Conservation (phyloP, 441 rosid species). For the Brassica hybrid region DNA sequence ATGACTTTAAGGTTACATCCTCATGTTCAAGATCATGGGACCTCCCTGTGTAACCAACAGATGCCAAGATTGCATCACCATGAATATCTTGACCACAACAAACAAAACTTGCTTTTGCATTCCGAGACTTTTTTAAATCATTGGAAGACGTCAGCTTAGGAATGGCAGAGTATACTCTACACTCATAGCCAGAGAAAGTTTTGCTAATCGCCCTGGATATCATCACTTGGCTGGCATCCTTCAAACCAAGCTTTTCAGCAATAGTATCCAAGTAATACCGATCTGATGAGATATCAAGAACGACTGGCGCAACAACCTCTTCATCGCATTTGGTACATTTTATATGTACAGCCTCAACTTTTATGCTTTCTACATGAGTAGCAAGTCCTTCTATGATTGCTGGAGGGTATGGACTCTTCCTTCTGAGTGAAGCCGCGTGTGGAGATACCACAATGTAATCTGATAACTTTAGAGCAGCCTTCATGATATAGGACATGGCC, state of each 20-base stretch:
- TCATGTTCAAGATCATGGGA: slow-evolving; percentile 67
- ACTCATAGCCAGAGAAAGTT: slow-evolving; percentile 59
- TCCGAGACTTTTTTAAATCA: slow-evolving; percentile 45
- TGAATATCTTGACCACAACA: slow-evolving; percentile 60
- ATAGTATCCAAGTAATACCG: slow-evolving; percentile 73
- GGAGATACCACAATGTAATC: slow-evolving; percentile 48
- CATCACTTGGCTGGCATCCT: slow-evolving; percentile 60
- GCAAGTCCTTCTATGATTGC: slow-evolving; percentile 46
- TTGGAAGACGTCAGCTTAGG: slow-evolving; percentile 48
- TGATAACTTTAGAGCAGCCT: slow-evolving; percentile 63
- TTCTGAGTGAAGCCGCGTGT: slow-evolving; percentile 56
- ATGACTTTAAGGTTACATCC: slow-evolving; percentile 45
- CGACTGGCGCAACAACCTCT: slow-evolving; percentile 53
- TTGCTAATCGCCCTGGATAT: slow-evolving; percentile 55
- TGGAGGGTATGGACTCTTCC: slow-evolving; percentile 56
- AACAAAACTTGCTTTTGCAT: slow-evolving; percentile 72
- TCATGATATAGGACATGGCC: slow-evolving; percentile 57
- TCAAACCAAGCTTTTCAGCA: slow-evolving; percentile 63
- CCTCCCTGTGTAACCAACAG: slow-evolving; percentile 77
- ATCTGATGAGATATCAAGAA: slow-evolving; percentile 51
- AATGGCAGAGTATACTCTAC: slow-evolving; percentile 67
- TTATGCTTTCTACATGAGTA: slow-evolving; percentile 42
- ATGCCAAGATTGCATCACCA: slow-evolving; percentile 81
- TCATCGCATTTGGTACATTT: slow-evolving; percentile 47
- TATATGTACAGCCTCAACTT: slow-evolving; percentile 52